Conservation (phyloP, 805 yeast genomes). For the Pichia pseudocactophila region DNA sequence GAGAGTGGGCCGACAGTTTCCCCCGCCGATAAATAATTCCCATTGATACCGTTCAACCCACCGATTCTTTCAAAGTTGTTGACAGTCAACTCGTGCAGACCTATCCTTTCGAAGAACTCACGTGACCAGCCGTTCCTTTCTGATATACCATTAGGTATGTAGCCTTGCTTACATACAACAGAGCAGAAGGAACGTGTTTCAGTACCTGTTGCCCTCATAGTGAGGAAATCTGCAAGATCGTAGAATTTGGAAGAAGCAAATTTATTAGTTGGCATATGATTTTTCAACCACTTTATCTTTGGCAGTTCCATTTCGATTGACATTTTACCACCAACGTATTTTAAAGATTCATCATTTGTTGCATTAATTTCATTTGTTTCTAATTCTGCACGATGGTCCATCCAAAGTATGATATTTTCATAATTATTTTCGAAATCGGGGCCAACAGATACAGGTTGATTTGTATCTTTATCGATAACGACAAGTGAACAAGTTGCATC, state of each 20-base stretch:
- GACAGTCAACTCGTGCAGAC: conserved; percentile 66
- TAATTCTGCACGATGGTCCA: conserved; percentile 90
- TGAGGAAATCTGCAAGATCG: conserved; percentile 85
- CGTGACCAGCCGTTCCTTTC: conserved; percentile 88
- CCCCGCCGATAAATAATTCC: conserved; percentile 78
- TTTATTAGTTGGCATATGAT: conserved; percentile 54
- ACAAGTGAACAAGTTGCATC: conserved; percentile 97
- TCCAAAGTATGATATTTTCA: conserved; percentile 90
- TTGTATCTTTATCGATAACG: conserved; percentile 55
- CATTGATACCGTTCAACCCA: conserved; percentile 68
- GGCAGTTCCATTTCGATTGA: conserved; percentile 98
- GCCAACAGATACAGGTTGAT: conserved; percentile 79
- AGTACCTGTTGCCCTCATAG: conserved; percentile 81
- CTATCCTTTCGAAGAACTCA: conserved; percentile 61
- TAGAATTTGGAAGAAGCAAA: conserved; percentile 68
- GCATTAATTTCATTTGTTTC: conserved; percentile 79
- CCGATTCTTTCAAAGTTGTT: conserved; percentile 76
- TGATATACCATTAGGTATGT: conserved; percentile 87
- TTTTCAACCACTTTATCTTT: conserved; percentile 92
- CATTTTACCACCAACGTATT: conserved; percentile 96
- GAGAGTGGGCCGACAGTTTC: conserved; percentile 73
- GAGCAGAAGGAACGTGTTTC: conserved; percentile 87
- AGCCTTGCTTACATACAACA: conserved; percentile 92
- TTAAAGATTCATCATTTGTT: conserved; percentile 68
- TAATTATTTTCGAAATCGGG: conserved; percentile 68